Percentiles rank a stretch among this genome's conserved stretches.
Conservation (phyloP, 2,329 filamentous ascomycete species). For the Fusarium haematococcum region DNA sequence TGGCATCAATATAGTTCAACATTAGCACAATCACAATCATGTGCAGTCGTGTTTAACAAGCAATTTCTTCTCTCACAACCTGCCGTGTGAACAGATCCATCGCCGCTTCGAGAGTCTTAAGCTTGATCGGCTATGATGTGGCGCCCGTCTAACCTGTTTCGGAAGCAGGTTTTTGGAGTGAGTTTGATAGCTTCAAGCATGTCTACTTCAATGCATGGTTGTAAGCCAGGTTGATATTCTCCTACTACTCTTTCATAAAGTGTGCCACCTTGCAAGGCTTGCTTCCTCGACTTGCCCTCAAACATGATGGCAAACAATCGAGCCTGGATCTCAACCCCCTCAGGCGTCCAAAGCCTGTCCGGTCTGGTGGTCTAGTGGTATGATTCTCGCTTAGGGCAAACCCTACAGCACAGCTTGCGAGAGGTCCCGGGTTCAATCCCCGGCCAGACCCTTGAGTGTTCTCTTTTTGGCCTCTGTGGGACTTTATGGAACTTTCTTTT, state of each 20-base stretch:
- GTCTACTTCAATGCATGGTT: background rate
- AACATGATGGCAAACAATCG: background rate
- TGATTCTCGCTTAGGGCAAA: slow-evolving; percentile 2
- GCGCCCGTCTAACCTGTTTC: background rate
- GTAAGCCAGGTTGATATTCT: background rate
- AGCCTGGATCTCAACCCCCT: background rate
- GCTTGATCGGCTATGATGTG: background rate
- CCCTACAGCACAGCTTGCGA: slow-evolving; percentile 48
- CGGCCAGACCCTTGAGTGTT: slow-evolving; percentile 53
- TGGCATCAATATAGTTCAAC: background rate
- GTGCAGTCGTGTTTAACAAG: background rate
- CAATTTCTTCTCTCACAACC: background rate
- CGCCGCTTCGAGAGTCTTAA: background rate
- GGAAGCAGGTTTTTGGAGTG: background rate
- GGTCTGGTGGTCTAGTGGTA: slow-evolving; percentile 2
- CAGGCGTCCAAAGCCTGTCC: background rate
- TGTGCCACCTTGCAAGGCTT: background rate
- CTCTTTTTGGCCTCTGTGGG: background rate
- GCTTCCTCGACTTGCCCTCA: background rate
- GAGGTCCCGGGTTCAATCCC: slow-evolving; percentile 61
- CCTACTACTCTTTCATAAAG: background rate
- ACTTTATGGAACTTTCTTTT: background rate
- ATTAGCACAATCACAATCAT: background rate
- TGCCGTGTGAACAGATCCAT: background rate
- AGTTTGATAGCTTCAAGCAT: background rate